These are phyloP conservation scores for Tetrahymena malaccensis DNA, from an alignment of 73 alveolate species.

Conservation along the genomic window DNA sequence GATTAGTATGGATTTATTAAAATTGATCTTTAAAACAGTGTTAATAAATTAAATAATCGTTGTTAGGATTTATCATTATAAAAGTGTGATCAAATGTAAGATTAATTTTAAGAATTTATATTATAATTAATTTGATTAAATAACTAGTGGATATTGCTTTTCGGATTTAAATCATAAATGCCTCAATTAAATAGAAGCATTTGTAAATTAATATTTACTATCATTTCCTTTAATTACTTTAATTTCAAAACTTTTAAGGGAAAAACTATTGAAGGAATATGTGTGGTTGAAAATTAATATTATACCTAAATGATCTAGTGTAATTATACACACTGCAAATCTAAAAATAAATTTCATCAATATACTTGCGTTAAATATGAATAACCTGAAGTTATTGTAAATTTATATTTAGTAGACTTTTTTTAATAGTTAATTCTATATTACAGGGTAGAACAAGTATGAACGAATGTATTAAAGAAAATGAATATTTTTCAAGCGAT, in stretches of 20 bases:
- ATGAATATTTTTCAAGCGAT: background rate
- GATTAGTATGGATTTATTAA: background rate
- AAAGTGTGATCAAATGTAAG: background rate
- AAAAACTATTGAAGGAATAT: background rate
- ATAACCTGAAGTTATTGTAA: background rate
- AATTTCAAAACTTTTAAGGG: background rate
- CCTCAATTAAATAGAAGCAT: too few relatives aligned
- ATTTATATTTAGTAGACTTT: too few relatives aligned
- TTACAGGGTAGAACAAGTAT: background rate
- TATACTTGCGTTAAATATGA: background rate
- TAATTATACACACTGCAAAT: background rate
- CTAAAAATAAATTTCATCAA: background rate
- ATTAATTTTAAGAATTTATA: too few relatives aligned
- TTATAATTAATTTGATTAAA: too few relatives aligned
- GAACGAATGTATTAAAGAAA: background rate
- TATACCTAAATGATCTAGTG: background rate
- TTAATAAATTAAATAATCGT: too few relatives aligned
- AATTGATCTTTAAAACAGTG: background rate
- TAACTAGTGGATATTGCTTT: too few relatives aligned
- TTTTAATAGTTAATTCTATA: too few relatives aligned
- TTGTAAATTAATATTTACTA: too few relatives aligned
- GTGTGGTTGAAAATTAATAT: background rate
- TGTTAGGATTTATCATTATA: too few relatives aligned
- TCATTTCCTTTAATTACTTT: too few relatives aligned
- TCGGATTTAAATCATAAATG: too few relatives aligned